Conservation (phyloP, 345 rosid genomes). For the Arabis hirsuta region DNA sequence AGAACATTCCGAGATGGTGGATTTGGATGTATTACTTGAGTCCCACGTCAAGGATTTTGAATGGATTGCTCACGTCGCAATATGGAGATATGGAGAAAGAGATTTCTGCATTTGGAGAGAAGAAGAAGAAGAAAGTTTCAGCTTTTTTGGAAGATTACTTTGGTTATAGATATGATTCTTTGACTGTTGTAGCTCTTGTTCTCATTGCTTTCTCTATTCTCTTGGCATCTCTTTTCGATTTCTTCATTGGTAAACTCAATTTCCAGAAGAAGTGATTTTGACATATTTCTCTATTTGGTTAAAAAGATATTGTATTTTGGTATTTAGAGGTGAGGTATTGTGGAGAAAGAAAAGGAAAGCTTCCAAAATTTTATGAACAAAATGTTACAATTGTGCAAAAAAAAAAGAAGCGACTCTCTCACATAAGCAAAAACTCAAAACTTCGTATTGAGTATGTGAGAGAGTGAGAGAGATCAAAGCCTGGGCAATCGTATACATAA, state of each 20-base stretch:
- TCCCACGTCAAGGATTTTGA: slow-evolving; percentile 42
- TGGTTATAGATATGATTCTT: slow-evolving; percentile 29
- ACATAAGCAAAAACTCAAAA: slow-evolving; percentile 5
- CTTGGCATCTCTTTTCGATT: slow-evolving; percentile 35
- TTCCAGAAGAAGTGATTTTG: slow-evolving; percentile 29
- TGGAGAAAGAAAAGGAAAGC: not conserved
- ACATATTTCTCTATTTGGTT: not conserved
- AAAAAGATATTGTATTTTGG: slow-evolving; percentile 1
- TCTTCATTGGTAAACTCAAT: slow-evolving; percentile 37
- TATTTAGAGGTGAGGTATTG: not conserved
- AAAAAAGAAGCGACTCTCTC: not conserved
- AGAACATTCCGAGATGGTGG: slow-evolving; percentile 44
- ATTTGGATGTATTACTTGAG: slow-evolving; percentile 44
- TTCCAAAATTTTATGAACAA: not conserved
- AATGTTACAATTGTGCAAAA: not conserved
- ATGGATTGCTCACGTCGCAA: slow-evolving; percentile 38
- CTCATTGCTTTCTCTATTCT: slow-evolving; percentile 30
- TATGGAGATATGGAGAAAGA: slow-evolving; percentile 44
- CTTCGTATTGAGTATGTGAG: slow-evolving; percentile 3
- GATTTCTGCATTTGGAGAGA: slow-evolving; percentile 38
- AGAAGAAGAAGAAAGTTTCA: slow-evolving; percentile 25
- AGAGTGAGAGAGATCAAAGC: not conserved
- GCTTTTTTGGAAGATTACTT: slow-evolving; percentile 34
- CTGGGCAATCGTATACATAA: slow-evolving; percentile 3
- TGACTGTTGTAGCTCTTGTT: slow-evolving; percentile 17